Base-by-base conservation (phyloP, 73 alveolate genomes). In the Paramecium sonneborni region DNA sequence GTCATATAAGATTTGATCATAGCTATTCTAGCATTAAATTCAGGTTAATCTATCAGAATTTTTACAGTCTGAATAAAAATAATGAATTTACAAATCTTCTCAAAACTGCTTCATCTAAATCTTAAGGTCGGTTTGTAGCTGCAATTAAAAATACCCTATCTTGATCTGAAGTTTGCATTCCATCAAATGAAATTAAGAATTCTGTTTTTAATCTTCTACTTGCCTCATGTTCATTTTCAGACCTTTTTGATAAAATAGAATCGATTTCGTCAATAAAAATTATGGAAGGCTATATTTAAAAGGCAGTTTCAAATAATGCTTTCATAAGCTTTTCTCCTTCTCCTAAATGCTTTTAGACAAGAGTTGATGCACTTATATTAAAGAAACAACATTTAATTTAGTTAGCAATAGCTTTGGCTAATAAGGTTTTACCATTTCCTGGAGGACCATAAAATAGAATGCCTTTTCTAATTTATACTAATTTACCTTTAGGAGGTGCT, bases 231-330 rank as follows among this genome's bases (percentile, higher is more conserved):
- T 98, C 99, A 74, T 93, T 93, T 56, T 97, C 99, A 48, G 94
- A 94, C 82, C 99, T 96, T 41, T 97, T 74, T 44, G 98, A 95
- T 34, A 98, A 96, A 24, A 98, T 92, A 57, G 99, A 96, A 93
- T 98, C 99, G 48, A 98, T 98, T 95, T 98, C 99, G 95, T 98
- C 99, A 24, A 98, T 94, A 92, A 98, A 98, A 24, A 98, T 96
- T 57, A 99, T 97, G 20, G 99, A 92, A 20, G 99, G 99, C 8
- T 98, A 98, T 88, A 97, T 96, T 88, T 95, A 95, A 46, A 97
- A 92, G 39, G 99, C 99, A 97, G 94, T 94, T 43, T 95, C 95
- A 55, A 93, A 95, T 26, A 97, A 76, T 0, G 99, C 96, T 85
- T 96, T 92, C 46, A 99, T 99, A 92, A 98, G 88, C 92, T 98